These are phyloP conservation scores for Thermomucor indicae-seudaticae DNA, from an alignment of 371 early-diverging fungal species.

Conservation along the genomic window DNA sequence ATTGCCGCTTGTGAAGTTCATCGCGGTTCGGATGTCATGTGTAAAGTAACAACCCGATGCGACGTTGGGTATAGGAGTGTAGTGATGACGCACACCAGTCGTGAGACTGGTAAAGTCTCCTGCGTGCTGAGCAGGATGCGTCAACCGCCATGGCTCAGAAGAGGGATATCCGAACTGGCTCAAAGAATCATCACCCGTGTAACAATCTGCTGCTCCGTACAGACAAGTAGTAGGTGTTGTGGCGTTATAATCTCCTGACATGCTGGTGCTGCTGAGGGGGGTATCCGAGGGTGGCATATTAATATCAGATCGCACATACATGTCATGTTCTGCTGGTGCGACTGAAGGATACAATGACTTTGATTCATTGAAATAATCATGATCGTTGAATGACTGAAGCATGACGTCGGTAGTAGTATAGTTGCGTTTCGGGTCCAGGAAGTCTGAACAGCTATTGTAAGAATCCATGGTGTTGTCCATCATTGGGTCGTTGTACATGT, in stretches of 20 bases:
- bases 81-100: constrained; percentile 32
- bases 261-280: neutral
- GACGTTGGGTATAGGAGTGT: constrained; percentile 23
- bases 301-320: constrained; percentile 19
- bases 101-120: constrained; percentile 1
- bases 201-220: neutral
- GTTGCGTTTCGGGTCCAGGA: neutral
- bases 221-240: neutral
- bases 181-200: neutral
- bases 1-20: constrained; percentile 30
- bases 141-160: neutral
- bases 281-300: constrained; percentile 4
- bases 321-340: constrained; percentile 13
- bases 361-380: neutral
- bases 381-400: constrained; percentile 15
- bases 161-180: neutral
- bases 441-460: neutral
- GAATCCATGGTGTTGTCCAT: neutral
- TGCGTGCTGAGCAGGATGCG: neutral
- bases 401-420: neutral
- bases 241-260: neutral
- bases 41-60: constrained; percentile 17
- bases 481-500: neutral
- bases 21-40: constrained; percentile 28
- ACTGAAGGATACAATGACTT: constrained; percentile 10